Evolutionary conservation across 2,329 filamentous ascomycete species (phyloP), one percentile per base, ranked within the genome.

Genomic region (Aspergillus pseudotamarii): DNA sequence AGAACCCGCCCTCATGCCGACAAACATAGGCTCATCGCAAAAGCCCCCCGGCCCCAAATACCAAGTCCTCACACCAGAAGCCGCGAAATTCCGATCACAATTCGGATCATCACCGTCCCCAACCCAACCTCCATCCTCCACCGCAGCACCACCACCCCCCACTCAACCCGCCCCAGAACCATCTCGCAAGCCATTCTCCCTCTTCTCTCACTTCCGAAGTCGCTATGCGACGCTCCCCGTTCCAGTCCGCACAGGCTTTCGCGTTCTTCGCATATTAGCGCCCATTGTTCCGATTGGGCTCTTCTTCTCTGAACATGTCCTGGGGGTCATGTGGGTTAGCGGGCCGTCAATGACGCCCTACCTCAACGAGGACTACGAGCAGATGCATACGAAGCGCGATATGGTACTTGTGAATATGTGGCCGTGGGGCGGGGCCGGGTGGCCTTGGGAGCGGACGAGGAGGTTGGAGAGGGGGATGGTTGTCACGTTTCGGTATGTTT

Each of bases 291-390:
- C 80, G 1, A 78, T 81, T 62, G 66, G 74, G 0, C 69, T 77
- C 11, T 77, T 80, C 64, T 71, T 82, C 68, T 73, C 74, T 28
- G 76, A 80, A 61, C 75, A 83, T 64, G 72, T 81, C 45, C 64
- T 76, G 54, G 74, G 79, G 38, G 67, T 80, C 30, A 78, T 80
- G 72, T 77, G 76, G 71, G 79, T 83, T 51, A 72, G 71, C 16
- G 82, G 82, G 0, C 77, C 78, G 6, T 93, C 90, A 23, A 95
- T 95, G 92, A 90, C 90, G 60, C 92, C 92, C 1, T 90, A 88
- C 65, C 80, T 94, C 60, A 94, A 94, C 71, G 82, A 87, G 63
- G 85, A 89, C 58, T 88, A 87, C 82, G 63, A 80, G 80, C 66
- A 75, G 56, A 74, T 72, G 55, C 74, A 79, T 30, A 75, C 76